Evolutionary conservation across 2,329 filamentous ascomycete species (phyloP), one percentile per base, ranked within the genome.

Genomic region (Colletotrichum euphorbiae): DNA sequence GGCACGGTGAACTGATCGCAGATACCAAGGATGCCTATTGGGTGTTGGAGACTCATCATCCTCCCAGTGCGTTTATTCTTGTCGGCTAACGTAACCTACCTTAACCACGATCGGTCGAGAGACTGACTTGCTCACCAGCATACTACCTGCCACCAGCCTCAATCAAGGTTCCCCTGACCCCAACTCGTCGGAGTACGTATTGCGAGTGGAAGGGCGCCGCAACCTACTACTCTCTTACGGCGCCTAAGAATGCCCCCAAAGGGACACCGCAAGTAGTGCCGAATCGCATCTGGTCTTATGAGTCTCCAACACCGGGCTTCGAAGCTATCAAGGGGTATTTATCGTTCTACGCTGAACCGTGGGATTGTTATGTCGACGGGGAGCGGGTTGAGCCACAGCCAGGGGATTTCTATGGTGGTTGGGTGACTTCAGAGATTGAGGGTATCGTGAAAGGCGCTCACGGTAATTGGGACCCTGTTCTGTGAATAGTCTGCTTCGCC

Each of bases 401-500:
- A 15, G 86, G 86, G 7, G 87, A 90, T 71, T 90, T 89, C 71
- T 90, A 89, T 76, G 88, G 88, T 24, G 88, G 88, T 2, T 90
- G 88, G 87, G 85, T 87, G 69, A 89, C 87, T 55, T 84, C 82
- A 69, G 87, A 90, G 65, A 82, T 90, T 69, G 84, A 85, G 71
- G 85, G 86, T 33, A 81, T 83, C 52, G 78, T 83, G 66, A 83
- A 83, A 75, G 81, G 80, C 12, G 74, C 74, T 50, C 75, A 77
- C 62, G 81, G 81, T 5, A 82, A 81, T 48, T 74, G 75, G 51
- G 78, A 82, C 58, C 80, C 79, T 9, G 72, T 77, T 13, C 68
- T 80, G 2, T 77, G 52, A 54, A 45, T n/a, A 7, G 6, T 45
- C 13, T 38, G 33, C 11, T 15, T 12, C 11, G 15, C 5, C 4